Base-by-base conservation (phyloP, 2,329 filamentous ascomycete genomes). In the Exophiala sp. region DNA sequence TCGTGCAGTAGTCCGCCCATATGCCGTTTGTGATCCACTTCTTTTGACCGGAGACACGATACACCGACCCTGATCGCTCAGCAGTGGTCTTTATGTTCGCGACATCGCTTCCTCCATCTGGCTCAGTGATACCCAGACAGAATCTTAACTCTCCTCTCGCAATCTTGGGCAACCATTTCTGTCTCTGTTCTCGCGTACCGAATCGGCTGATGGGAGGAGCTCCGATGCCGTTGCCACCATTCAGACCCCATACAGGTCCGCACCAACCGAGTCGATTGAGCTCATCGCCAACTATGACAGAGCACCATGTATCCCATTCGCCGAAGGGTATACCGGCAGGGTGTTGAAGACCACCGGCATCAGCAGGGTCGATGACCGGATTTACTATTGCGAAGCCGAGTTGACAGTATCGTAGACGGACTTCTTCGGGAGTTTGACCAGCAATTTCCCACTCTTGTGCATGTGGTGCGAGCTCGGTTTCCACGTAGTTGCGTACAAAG, bases 1-100 rank as follows among this genome's bases (percentile, higher is more conserved):
- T 88, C 34, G 78, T 81, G 8, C 80, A 77, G 61, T 82, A 84
- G 54, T 89, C 81, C 5, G 80, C 75, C 85, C 84, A 88, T 51
- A 88, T 83, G 3, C 83, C 87, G 63, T 87, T 88, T 0, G 85
- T 88, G 65, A 88, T 88, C 87, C 87, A 91, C 71, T 91, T 89
- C 79, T 91, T 91, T 0, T 79, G 77, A 12, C 87, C 87, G 53
- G 88, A 89, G 39, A 91, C 72, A 43, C 89, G 76, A 65, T 86
- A 91, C 61, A 81, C 72, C 65, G 82, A 83, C 8, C 86, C 86
- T 64, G 84, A 81, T 66, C 83, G 84, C 5, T 71, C 74, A 2
- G 87, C 87, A 0, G 82, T 87, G 0, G 87, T 89, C 5, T 78
- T 78, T 59, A 90, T 87, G 62, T 85, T 86, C 2, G 86, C 85